A percentile compares a stretch with the other conserved stretches of the same genome.
These are phyloP conservation scores for Magnusiomyces tetraspermus DNA, from an alignment of 1,139 yeast species.

Conservation along the genomic window DNA sequence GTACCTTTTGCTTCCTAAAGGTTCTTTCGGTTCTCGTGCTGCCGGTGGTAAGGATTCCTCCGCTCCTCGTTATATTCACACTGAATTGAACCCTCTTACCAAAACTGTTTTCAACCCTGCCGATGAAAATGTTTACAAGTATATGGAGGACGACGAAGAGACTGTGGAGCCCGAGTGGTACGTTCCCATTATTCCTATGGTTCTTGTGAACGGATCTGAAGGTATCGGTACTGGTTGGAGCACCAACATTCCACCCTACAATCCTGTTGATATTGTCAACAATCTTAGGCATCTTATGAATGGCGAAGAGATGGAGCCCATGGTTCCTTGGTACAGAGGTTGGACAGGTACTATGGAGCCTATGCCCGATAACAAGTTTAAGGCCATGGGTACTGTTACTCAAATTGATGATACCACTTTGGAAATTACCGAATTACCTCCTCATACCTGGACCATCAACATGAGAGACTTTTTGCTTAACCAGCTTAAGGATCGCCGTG, in stretches of 20 bases:
- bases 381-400: slow-evolving; percentile 70
- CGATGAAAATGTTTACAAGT: slow-evolving; percentile 70
- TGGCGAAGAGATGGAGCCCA: slow-evolving; percentile 58
- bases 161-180: slow-evolving; percentile 97
- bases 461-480: slow-evolving; percentile 75
- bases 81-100: slow-evolving; percentile 72
- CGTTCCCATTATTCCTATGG: slow-evolving; percentile 84
- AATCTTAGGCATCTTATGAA: slow-evolving; percentile 68
- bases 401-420: slow-evolving; percentile 71
- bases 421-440: slow-evolving; percentile 89
- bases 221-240: slow-evolving; percentile 99
- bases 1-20: slow-evolving; percentile 78
- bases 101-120: slow-evolving; percentile 64
- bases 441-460: slow-evolving; percentile 84
- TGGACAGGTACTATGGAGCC: slow-evolving; percentile 81
- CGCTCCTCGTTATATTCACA: slow-evolving; percentile 95
- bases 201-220: slow-evolving; percentile 90
- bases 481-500: slow-evolving; percentile 41
- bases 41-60: slow-evolving; percentile 98
- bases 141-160: slow-evolving; percentile 86
- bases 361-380: slow-evolving; percentile 51
- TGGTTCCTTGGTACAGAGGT: slow-evolving; percentile 94
- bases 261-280: slow-evolving; percentile 72
- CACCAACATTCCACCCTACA: slow-evolving; percentile 81
- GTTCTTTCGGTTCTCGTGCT: slow-evolving; percentile 95